Percentiles rank a stretch among this genome's conserved stretches.
Evolutionary conservation across 2,329 filamentous ascomycete species (phyloP).

Genomic region (Sodiomyces alkalinus): DNA sequence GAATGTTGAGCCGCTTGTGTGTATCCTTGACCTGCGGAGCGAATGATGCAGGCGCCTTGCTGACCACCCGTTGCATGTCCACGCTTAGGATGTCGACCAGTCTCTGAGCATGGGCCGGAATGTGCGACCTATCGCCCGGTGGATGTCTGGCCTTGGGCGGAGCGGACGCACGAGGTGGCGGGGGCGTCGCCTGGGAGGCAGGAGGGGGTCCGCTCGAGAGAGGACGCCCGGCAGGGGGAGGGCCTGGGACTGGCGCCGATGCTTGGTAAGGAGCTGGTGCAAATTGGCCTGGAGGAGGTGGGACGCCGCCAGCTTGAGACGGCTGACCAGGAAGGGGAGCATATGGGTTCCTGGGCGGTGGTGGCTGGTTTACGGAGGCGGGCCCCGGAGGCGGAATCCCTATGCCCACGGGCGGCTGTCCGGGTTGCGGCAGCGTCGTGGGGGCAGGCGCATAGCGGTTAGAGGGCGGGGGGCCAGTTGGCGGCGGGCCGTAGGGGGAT

Average conservation of each 20-base stretch:
- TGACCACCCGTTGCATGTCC: slow-evolving; percentile 80
- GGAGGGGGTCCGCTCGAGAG: slow-evolving; percentile 17
- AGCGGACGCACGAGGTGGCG: slow-evolving; percentile 30
- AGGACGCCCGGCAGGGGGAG: slow-evolving; percentile 22
- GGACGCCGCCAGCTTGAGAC: no score
- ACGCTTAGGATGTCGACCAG: slow-evolving; percentile 67
- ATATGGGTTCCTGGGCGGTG: slow-evolving; percentile 25
- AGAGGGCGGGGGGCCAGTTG: slow-evolving; percentile 50
- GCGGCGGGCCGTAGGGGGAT: slow-evolving; percentile 77
- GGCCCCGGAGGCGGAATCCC: slow-evolving; percentile 22
- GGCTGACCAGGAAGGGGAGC: slow-evolving; percentile 33
- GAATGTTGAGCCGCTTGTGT: slow-evolving; percentile 76
- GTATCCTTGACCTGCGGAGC: slow-evolving; percentile 84
- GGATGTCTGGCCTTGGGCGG: slow-evolving; percentile 54
- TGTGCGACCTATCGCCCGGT: slow-evolving; percentile 79
- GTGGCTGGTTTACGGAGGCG: slow-evolving; percentile 24
- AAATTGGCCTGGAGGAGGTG: no score
- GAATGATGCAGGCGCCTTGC: slow-evolving; percentile 74
- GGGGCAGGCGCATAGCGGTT: slow-evolving; percentile 64
- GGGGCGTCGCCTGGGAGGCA: slow-evolving; percentile 23
- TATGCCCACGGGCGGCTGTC: slow-evolving; percentile 22
- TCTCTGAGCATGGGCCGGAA: slow-evolving; percentile 58
- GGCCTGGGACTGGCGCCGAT: slow-evolving; percentile 19
- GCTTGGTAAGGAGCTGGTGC: slow-evolving; percentile 39
- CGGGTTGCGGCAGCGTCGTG: slow-evolving; percentile 33